Conservation (phyloP, 768 basidiomycete species). For the Dendrothele bispora region DNA sequence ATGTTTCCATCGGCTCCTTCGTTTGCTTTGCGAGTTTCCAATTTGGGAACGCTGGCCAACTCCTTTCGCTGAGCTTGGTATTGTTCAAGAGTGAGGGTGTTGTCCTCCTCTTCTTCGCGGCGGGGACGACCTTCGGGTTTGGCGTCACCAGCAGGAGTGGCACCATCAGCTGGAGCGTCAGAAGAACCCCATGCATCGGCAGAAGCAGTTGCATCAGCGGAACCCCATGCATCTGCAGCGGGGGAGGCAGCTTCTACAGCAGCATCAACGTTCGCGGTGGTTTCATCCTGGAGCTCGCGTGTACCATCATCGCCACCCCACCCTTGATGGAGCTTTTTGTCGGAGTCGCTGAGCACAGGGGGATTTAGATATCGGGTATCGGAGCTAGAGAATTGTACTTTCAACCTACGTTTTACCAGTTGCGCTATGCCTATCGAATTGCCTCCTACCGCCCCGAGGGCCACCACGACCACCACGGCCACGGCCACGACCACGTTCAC, state of each 20-base stretch:
- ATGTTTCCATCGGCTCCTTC: slow-evolving; percentile 70
- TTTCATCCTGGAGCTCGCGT: slow-evolving; percentile 80
- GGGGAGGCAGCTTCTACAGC: slow-evolving; percentile 45
- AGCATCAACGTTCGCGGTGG: slow-evolving; percentile 73
- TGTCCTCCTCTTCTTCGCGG: slow-evolving; percentile 85
- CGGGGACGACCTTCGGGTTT: slow-evolving; percentile 35
- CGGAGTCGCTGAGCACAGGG: slow-evolving; percentile 69
- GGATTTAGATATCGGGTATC: too few relatives aligned
- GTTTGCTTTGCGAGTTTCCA: slow-evolving; percentile 81
- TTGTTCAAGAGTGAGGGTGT: slow-evolving; percentile 91
- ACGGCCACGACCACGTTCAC: slow-evolving; percentile 51
- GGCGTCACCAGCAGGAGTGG: slow-evolving; percentile 15
- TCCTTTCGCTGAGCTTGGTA: slow-evolving; percentile 84
- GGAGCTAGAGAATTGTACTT: slow-evolving; percentile 1
- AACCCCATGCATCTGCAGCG: slow-evolving; percentile 24
- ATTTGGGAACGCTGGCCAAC: slow-evolving; percentile 62
- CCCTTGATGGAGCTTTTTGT: slow-evolving; percentile 91
- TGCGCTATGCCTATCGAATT: slow-evolving; percentile 83
- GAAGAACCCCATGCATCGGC: slow-evolving; percentile 34
- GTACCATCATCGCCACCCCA: slow-evolving; percentile 94
- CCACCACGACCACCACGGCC: slow-evolving; percentile 51
- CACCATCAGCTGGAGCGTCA: slow-evolving; percentile 30
- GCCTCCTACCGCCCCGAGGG: slow-evolving; percentile 60
- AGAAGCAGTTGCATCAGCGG: slow-evolving; percentile 27
- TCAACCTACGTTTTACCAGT: slow-evolving; percentile 76